These are phyloP conservation scores for Russula foetens DNA, from an alignment of 768 basidiomycete genomes.

Conservation along the genomic window DNA sequence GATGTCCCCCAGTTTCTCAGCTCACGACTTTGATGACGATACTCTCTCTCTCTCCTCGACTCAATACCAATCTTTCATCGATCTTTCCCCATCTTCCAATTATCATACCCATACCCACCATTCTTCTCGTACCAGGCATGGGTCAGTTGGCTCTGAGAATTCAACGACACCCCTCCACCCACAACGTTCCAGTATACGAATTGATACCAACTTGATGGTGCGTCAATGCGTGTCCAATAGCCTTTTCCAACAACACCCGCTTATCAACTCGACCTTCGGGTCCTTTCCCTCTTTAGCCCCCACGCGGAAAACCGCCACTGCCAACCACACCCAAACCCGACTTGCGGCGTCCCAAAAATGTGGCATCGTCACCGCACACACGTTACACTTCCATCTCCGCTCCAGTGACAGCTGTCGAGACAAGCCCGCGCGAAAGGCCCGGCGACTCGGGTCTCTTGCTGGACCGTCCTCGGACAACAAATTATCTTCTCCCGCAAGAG, in stretches of 20 bases:
- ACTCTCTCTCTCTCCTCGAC: not conserved
- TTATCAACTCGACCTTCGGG: not conserved
- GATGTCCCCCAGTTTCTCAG: slow-evolving; percentile 5
- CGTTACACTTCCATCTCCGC: not conserved
- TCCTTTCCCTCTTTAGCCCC: not conserved
- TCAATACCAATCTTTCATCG: slow-evolving; percentile 37
- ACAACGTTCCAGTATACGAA: not conserved
- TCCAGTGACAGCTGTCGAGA: slow-evolving; percentile 7
- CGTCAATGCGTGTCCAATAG: not conserved
- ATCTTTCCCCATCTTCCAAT: slow-evolving; percentile 31
- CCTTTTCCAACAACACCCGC: not conserved
- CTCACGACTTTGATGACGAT: slow-evolving; percentile 1
- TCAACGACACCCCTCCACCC: not conserved
- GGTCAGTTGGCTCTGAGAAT: not conserved
- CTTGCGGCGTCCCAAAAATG: slow-evolving; percentile 31
- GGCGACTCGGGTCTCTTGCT: slow-evolving; percentile 11
- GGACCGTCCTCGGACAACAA: slow-evolving; percentile 54
- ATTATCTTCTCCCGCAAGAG: slow-evolving; percentile 52
- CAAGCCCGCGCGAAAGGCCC: slow-evolving; percentile 10
- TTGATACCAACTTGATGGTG: slow-evolving; percentile 5
- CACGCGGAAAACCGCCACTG: slow-evolving; percentile 33
- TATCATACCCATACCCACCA: slow-evolving; percentile 10
- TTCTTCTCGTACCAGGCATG: slow-evolving; percentile 10
- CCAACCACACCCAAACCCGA: slow-evolving; percentile 41
- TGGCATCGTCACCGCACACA: slow-evolving; percentile 5